Evolutionary conservation across 2,329 filamentous ascomycete genomes (phyloP).

Genomic region (Chaetomiaceae sp.): DNA sequence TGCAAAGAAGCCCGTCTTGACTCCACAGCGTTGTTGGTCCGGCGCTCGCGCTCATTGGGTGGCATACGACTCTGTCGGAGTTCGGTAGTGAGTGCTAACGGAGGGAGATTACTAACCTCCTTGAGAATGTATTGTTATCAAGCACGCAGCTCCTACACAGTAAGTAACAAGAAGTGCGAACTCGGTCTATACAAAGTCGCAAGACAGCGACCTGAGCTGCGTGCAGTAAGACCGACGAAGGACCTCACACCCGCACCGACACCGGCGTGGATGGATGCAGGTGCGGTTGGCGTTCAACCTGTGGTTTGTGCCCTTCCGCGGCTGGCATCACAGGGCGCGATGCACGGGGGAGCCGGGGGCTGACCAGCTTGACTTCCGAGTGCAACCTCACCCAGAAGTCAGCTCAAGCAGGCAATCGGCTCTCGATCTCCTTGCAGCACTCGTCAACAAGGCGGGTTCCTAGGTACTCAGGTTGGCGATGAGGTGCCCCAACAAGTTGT

Average conservation of each 20-base stretch:
- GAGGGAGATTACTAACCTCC: too few relatives aligned
- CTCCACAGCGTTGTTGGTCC: not conserved
- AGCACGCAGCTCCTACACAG: too few relatives aligned
- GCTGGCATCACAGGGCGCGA: constrained; percentile 1
- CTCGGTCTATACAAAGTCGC: too few relatives aligned
- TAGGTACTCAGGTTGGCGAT: too few relatives aligned
- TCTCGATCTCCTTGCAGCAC: too few relatives aligned
- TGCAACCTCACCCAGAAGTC: constrained; percentile 14
- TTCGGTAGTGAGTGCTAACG: too few relatives aligned
- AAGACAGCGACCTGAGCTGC: too few relatives aligned
- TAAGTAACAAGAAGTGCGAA: too few relatives aligned
- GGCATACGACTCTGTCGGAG: not conserved
- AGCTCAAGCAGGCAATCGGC: not conserved
- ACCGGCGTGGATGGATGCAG: constrained; percentile 1
- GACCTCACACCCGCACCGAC: not conserved
- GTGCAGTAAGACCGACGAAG: too few relatives aligned
- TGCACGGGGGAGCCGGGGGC: constrained; percentile 3
- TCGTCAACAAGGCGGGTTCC: too few relatives aligned
- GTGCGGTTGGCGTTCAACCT: not conserved
- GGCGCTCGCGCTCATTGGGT: constrained; percentile 6
- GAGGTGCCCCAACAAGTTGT: too few relatives aligned
- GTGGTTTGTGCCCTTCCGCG: not conserved
- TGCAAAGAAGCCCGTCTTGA: not conserved
- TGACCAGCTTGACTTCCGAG: constrained; percentile 11
- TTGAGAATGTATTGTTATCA: too few relatives aligned